Percentiles rank a stretch among this genome's conserved stretches.
phyloP scores from a whole-genome alignment of 208 protist genomes.

The Porcisia deanei region DNA sequence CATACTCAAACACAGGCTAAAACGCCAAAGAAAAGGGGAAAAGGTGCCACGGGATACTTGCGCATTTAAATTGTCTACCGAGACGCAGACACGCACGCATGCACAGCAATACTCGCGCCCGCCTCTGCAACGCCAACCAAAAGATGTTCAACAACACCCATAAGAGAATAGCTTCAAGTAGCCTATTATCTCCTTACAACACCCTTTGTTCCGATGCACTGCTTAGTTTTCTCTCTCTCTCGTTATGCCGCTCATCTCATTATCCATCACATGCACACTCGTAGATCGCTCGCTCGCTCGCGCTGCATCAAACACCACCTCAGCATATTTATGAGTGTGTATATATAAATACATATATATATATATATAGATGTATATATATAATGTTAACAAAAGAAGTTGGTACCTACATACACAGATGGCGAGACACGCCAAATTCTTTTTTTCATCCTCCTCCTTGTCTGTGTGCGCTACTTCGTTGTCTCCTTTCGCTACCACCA shows the following conservation, averaged over 20 bases:
- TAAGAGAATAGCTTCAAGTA: not conserved
- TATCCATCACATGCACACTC: not conserved
- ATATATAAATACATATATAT: too few relatives aligned
- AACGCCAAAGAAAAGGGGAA: too few relatives aligned
- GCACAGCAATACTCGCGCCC: not conserved
- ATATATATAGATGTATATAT: too few relatives aligned
- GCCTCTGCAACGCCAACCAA: not conserved
- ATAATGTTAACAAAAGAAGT: too few relatives aligned
- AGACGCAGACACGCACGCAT: not conserved
- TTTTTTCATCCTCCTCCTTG: not conserved
- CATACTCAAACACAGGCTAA: too few relatives aligned
- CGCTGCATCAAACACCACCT: too few relatives aligned
- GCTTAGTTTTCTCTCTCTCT: not conserved
- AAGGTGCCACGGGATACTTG: too few relatives aligned
- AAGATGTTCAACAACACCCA: not conserved
- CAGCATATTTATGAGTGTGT: too few relatives aligned
- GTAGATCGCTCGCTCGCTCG: too few relatives aligned
- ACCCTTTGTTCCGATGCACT: not conserved
- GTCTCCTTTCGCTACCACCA: not conserved
- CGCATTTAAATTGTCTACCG: too few relatives aligned
- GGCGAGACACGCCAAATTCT: not conserved
- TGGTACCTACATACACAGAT: too few relatives aligned
- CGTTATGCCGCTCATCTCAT: not conserved
- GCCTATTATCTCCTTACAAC: not conserved
- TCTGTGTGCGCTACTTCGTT: not conserved